Percentiles rank a stretch among this genome's conserved stretches.
Evolutionary conservation across 2,329 filamentous ascomycete species (phyloP).

Genomic region (Coniochaeta prunicola): DNA sequence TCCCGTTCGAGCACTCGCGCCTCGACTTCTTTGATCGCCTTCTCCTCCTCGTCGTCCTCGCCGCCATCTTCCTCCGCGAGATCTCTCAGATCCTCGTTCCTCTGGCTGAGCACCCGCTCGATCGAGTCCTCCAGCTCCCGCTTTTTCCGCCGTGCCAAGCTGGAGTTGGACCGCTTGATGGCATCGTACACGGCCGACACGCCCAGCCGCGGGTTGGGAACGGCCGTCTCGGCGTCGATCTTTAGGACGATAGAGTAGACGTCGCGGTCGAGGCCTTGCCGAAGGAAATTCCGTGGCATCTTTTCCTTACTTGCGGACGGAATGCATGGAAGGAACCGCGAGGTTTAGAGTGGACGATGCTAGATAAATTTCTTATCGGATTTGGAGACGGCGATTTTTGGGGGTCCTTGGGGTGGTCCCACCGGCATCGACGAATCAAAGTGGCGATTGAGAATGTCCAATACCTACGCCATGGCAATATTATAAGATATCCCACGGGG

Average conservation of each 20-base stretch:
- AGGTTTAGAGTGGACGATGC: not conserved
- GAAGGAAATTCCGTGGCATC: slow-evolving; percentile 23
- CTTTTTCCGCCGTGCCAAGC: slow-evolving; percentile 75
- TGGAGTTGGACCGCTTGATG: slow-evolving; percentile 82
- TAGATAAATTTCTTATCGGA: not conserved
- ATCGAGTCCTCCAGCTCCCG: slow-evolving; percentile 77
- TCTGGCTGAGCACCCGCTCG: slow-evolving; percentile 68
- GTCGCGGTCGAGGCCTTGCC: slow-evolving; percentile 57
- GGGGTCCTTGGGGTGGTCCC: not conserved
- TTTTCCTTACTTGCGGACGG: not conserved
- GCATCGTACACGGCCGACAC: slow-evolving; percentile 63
- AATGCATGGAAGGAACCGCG: not conserved
- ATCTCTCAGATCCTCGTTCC: slow-evolving; percentile 56
- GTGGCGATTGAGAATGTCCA: no score
- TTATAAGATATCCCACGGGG: no score
- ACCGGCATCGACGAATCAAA: not conserved
- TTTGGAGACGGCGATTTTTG: not conserved
- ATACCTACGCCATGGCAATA: no score
- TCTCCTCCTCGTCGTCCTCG: slow-evolving; percentile 32
- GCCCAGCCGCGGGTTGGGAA: slow-evolving; percentile 32
- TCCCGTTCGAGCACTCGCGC: slow-evolving; percentile 14
- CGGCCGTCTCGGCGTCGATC: slow-evolving; percentile 55
- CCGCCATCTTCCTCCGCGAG: slow-evolving; percentile 45
- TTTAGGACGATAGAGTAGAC: slow-evolving; percentile 76
- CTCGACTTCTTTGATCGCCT: slow-evolving; percentile 15